Conservation (phyloP, 2,329 filamentous ascomycete species). For the Colletotrichum chrysophilum region DNA sequence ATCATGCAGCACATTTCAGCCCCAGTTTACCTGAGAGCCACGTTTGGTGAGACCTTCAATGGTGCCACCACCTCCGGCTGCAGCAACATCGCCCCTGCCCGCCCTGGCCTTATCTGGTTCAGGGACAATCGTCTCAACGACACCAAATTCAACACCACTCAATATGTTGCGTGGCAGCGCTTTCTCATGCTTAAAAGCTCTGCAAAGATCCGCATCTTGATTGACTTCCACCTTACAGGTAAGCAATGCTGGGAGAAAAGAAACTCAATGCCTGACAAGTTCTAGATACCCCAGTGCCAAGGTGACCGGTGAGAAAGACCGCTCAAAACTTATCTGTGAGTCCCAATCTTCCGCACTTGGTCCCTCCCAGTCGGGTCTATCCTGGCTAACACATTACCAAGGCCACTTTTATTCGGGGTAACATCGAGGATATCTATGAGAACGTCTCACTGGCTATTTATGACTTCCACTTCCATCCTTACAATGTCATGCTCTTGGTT, state of each 20-base stretch:
- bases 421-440: no score
- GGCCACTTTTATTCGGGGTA: no score
- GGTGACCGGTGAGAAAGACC: not conserved
- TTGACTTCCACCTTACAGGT: not conserved
- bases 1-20: not conserved
- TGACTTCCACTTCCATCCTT: no score
- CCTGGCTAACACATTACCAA: no score
- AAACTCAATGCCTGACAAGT: not conserved
- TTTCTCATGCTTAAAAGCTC: not conserved
- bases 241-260: not conserved
- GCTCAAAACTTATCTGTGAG: not conserved
- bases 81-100: not conserved
- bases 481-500: no score
- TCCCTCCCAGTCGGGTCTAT: not conserved
- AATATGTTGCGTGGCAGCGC: not conserved
- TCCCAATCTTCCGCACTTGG: not conserved
- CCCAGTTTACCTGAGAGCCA: not conserved
- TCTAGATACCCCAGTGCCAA: not conserved
- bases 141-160: not conserved
- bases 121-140: not conserved
- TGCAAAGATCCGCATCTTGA: not conserved
- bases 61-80: not conserved
- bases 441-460: no score
- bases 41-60: not conserved
- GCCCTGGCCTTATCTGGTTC: not conserved